Evolutionary conservation across 768 basidiomycete genomes (phyloP), one percentile per base, ranked within the genome.

Genomic region (Boletus subparvulus): DNA sequence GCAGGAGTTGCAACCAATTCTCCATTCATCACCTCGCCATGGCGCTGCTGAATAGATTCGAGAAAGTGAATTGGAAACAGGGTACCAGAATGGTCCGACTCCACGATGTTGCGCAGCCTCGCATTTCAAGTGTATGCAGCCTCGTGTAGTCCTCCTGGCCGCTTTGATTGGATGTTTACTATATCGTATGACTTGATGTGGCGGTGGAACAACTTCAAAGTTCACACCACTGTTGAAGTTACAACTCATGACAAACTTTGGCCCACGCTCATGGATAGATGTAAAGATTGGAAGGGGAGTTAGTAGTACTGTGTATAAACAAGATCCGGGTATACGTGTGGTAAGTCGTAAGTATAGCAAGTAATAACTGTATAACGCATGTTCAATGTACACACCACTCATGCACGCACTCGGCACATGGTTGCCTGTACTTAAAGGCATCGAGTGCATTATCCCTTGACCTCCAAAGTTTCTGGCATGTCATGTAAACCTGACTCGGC

Each of bases 351-450:
- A 50, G 43, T 48, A 54, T 47, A 45, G 46, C 50, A 19, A 63
- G 50, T 42, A 26, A 39, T 54, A 57, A 53, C 8, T 16, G 47
- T 61, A 55, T 47, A 56, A 44, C 43, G 37, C 36, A 61, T 26
- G 47, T 54, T 50, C 43, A 16, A 28, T 32, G 33, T 26, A 50
- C 47, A 44, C 33, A n/a, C 40, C 37, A 39, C 36, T 44, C 50
- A 39, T 44, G 50, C 47, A 42, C 53, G 51, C 21, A 21, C 35
- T 33, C 33, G 42, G 10, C 35, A 47, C 40, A 30, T 43, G 50
- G 33, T 36, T 39, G 37, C 52, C 35, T 75, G 77, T 21, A 78
- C n/a, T 59, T 42, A 14, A 63, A 65, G 26, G 65, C 56, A 50
- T 36, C 45, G 39, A 43, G 37, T n/a, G 14, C 5, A 50, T 62